phyloP scores from a whole-genome alignment of 179 eudicot species.

The Heliamphora ciliata region DNA sequence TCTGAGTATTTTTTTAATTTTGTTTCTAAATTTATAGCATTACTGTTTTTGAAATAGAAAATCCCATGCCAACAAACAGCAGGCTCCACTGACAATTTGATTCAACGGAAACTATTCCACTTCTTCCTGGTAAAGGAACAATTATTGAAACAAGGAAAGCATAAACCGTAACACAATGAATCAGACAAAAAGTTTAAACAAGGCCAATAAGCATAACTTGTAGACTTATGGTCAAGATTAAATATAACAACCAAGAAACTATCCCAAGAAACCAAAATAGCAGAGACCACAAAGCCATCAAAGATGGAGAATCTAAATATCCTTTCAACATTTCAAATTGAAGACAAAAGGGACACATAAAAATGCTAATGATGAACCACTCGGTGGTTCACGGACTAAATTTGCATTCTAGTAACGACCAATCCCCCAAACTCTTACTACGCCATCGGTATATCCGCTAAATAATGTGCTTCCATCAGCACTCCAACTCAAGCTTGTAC shows the following conservation, averaged over 20 bases:
- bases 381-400: neutral
- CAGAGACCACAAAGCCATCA: slow-evolving; percentile 9
- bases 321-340: neutral
- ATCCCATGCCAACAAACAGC: too few relatives aligned
- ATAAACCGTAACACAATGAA: too few relatives aligned
- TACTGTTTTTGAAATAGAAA: too few relatives aligned
- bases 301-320: neutral
- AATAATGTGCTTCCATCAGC: slow-evolving; percentile 54
- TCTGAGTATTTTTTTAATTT: too few relatives aligned
- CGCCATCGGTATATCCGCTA: slow-evolving; percentile 60
- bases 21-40: too few relatives aligned
- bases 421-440: slow-evolving; percentile 45
- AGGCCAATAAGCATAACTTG: neutral
- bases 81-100: too few relatives aligned
- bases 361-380: neutral
- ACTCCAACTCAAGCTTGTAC: slow-evolving; percentile 58
- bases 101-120: too few relatives aligned
- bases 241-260: neutral
- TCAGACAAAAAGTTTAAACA: too few relatives aligned
- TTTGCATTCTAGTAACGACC: slow-evolving; percentile 29
- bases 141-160: too few relatives aligned
- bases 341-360: neutral
- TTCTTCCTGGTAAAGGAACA: too few relatives aligned
- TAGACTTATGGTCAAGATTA: neutral
- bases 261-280: slow-evolving; percentile 1